These are phyloP conservation scores for Nitzschia sp. DNA, from an alignment of 108 stramenopile species.

Conservation along the genomic window DNA sequence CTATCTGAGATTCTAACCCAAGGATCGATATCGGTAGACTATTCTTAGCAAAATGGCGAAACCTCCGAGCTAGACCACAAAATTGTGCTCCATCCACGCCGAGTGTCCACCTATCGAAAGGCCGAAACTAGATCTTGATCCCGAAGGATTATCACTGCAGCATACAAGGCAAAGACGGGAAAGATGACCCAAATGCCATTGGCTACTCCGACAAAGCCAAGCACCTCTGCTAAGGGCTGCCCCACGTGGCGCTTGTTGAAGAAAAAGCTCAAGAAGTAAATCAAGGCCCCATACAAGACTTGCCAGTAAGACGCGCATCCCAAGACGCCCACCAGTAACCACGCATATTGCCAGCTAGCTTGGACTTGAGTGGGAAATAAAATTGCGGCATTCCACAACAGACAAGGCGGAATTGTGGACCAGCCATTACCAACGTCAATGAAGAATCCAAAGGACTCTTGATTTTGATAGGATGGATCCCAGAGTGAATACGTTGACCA, in stretches of 20 bases:
- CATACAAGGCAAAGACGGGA: conserved; percentile 64
- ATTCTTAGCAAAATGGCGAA: too few species aligned
- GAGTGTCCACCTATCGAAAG: conserved; percentile 48
- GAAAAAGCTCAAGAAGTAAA: conserved; percentile 71
- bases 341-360: conserved; percentile 8
- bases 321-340: conserved; percentile 56
- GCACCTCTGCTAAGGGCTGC: conserved; percentile 46
- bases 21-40: too few species aligned
- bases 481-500: conserved; percentile 84
- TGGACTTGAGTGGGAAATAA: conserved; percentile 41
- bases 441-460: conserved; percentile 86
- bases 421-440: conserved; percentile 86
- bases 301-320: conserved; percentile 78
- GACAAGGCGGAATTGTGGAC: conserved; percentile 74
- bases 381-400: conserved; percentile 74
- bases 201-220: conserved; percentile 71
- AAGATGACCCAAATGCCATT: conserved; percentile 82
- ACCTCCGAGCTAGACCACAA: too few species aligned
- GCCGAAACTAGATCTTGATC: conserved; percentile 57
- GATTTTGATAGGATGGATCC: conserved; percentile 85
- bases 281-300: conserved; percentile 79
- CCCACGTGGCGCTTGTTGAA: conserved; percentile 71
- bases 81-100: too few species aligned
- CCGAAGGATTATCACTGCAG: conserved; percentile 56
- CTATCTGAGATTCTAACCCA: too few species aligned